Conservation (phyloP, 164 flowering plant species). For the Aristolochia californica region DNA sequence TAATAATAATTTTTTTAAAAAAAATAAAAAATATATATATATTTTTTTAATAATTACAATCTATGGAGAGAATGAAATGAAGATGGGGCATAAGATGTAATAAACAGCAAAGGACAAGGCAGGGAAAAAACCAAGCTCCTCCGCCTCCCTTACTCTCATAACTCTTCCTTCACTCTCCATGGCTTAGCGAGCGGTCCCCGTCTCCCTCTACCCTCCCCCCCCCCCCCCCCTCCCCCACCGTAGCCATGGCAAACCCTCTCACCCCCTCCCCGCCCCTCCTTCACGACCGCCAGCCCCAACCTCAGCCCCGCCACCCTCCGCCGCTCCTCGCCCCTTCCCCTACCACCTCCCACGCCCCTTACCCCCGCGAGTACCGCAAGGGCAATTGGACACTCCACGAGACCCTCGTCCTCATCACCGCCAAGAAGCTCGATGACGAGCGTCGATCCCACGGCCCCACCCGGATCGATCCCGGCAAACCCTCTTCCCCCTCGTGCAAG, state of each 20-base stretch:
- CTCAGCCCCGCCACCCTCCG: too few species aligned
- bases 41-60: too few species aligned
- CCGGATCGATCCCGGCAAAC: conserved; percentile 4
- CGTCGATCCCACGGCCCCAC: conserved; percentile 5
- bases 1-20: too few species aligned
- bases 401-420: conserved; percentile 22
- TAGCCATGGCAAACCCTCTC: conserved; percentile 23
- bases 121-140: too few species aligned
- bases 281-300: conserved; percentile 18
- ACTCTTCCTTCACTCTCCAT: too few species aligned
- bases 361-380: conserved; percentile 10
- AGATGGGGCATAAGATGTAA: too few species aligned
- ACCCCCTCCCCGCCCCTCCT: conserved; percentile 21
- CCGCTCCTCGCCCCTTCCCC: conserved; percentile 36
- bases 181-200: too few species aligned
- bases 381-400: conserved; percentile 10
- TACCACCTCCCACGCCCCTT: conserved; percentile 31
- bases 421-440: conserved; percentile 18
- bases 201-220: too few species aligned
- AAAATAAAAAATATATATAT: too few species aligned
- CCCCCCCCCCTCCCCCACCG: conserved; percentile 7
- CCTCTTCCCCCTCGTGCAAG: conserved; percentile 17
- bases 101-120: too few species aligned
- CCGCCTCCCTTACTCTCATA: too few species aligned
- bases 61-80: too few species aligned